phyloP scores from a whole-genome alignment of 2,329 filamentous ascomycete genomes.

The Atkinsonella hypoxylon region DNA sequence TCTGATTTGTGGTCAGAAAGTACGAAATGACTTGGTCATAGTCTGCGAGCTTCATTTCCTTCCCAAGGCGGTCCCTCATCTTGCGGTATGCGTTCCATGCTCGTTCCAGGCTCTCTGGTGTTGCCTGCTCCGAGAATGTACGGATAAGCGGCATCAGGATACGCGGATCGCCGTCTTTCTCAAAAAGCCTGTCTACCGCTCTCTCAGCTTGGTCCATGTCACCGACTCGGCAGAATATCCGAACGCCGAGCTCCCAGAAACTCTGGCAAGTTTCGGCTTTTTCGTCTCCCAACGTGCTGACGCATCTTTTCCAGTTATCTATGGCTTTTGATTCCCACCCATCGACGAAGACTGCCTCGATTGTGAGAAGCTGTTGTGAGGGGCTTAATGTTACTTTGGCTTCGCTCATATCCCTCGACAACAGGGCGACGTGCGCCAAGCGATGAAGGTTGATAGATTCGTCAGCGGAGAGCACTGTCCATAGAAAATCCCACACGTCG shows the following conservation, averaged over 20 bases:
- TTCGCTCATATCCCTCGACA: constrained; percentile 55
- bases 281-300: constrained; percentile 37
- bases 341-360: constrained; percentile 55
- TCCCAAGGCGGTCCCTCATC: constrained; percentile 48
- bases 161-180: constrained; percentile 36
- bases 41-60: constrained; percentile 55
- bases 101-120: constrained; percentile 32
- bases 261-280: constrained; percentile 32
- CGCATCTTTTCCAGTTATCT: constrained; percentile 49
- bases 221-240: constrained; percentile 47
- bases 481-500: constrained; percentile 53
- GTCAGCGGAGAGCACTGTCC: constrained; percentile 46
- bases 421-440: constrained; percentile 46
- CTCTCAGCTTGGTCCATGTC: constrained; percentile 47
- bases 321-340: constrained; percentile 49
- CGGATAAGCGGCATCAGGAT: constrained; percentile 58
- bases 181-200: constrained; percentile 41
- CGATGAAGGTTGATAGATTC: constrained; percentile 39
- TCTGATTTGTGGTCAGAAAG: constrained; percentile 54
- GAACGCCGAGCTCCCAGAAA: constrained; percentile 54
- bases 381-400: constrained; percentile 42
- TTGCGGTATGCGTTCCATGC: constrained; percentile 59
- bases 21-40: constrained; percentile 64
- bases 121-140: constrained; percentile 45
- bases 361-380: constrained; percentile 50